Conservation (phyloP, 192 early-diverging fungal species). For the Umbelopsis ramanniana region DNA sequence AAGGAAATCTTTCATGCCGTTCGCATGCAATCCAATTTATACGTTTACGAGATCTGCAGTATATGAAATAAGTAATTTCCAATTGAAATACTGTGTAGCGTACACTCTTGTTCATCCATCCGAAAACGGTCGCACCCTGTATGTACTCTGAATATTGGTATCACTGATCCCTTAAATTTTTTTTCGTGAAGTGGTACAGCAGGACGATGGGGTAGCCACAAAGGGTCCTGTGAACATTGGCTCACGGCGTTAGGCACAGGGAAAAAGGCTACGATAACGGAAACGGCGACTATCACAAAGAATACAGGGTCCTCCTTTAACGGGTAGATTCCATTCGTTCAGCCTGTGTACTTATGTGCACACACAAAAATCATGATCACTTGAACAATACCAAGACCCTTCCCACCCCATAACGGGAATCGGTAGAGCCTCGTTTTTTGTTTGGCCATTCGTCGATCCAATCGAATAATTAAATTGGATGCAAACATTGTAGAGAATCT, state of each 20-base stretch:
- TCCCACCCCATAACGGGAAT: background rate
- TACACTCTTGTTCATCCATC: background rate
- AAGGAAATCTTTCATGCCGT: background rate
- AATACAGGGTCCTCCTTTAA: constrained; percentile 23
- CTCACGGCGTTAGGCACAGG: background rate
- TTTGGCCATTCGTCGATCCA: background rate
- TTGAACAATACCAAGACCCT: background rate
- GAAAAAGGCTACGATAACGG: background rate
- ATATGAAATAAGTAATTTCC: background rate
- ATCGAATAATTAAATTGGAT: too few relatives aligned
- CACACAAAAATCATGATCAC: constrained; percentile 4
- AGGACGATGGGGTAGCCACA: constrained; percentile 7
- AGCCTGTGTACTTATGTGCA: background rate
- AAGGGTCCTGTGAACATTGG: constrained; percentile 7
- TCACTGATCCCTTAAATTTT: constrained; percentile 16
- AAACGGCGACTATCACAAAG: too few relatives aligned
- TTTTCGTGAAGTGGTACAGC: background rate
- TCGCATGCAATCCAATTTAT: background rate
- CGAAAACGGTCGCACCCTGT: background rate
- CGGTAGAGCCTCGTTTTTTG: background rate
- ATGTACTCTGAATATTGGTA: background rate
- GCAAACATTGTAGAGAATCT: too few relatives aligned
- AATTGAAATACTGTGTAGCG: background rate
- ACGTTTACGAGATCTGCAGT: background rate
- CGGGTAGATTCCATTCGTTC: background rate